Evolutionary conservation across 208 protist species (phyloP), one percentile per base, ranked within the genome.

Genomic region (Trypanosoma platydactyli): DNA sequence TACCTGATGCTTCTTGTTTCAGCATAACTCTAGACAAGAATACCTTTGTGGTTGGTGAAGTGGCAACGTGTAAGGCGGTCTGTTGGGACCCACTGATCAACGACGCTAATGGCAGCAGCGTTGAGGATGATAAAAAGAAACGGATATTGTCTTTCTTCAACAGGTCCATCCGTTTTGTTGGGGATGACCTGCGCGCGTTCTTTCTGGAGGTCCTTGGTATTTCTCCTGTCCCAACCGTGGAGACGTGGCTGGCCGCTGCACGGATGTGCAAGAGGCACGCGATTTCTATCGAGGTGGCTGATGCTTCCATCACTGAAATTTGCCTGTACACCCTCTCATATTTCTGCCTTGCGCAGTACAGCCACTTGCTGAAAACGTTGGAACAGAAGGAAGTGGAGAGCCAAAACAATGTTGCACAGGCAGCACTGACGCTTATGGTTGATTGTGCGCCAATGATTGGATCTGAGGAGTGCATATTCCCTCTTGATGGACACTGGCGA

Each of bases 61-160:
- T 92, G 75, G 77, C 76, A 1, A 70, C 64, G 1, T 71, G 76
- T 12, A 64, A 48, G 15, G 71, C 81, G 30, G 74, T 92, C 52
- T 86, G 75, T 46, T 92, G 86, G 80, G n/a, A 45, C 30, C 38
- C 50, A 30, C 16, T 61, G 4, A 3, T 15, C 11, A 35, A 33
- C 2, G 27, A 30, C 13, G 33, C 42, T 16, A n/a, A 38, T 7
- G 40, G 13, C 33, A 46, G 20, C 16, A 33, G 3, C 25, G 5
- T 13, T 20, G 29, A 22, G 16, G 12, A 42, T 24, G 27, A n/a
- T 5, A 42, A 18, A 16, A 18, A 27, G 12, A 52, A 38, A 22
- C 11, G 20, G 58, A 27, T 71, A 57, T 60, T 35, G 29, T 33
- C 18, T 38, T 9, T 58, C 18, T 59, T 65, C 29, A 46, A 64